A percentile compares a stretch with the other conserved stretches of the same genome.
phyloP scores from a whole-genome alignment of 2,329 filamentous ascomycete species.

The Diaporthe vexans region DNA sequence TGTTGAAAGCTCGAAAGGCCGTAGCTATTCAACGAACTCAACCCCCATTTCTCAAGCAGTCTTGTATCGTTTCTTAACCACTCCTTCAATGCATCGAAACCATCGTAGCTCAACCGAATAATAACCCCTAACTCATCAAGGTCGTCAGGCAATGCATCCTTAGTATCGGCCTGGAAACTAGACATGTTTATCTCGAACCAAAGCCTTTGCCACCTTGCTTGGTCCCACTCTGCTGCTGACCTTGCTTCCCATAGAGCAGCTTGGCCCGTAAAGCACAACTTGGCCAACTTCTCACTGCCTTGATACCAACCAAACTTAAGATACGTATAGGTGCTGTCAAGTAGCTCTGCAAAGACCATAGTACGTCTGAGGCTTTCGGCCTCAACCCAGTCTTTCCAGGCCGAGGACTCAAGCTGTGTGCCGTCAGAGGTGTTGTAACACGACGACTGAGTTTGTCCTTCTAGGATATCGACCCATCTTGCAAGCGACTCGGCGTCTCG shows the following conservation, averaged over 20 bases:
- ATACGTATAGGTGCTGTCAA: neutral
- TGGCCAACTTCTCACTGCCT: neutral
- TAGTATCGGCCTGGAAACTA: neutral
- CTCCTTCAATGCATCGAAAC: neutral
- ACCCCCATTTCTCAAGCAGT: neutral
- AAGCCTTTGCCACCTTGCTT: neutral
- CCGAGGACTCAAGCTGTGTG: neutral
- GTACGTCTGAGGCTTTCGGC: constrained; percentile 7
- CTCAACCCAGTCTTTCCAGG: neutral
- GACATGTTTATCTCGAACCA: neutral
- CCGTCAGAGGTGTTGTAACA: neutral
- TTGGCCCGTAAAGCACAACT: neutral
- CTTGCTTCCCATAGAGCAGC: neutral
- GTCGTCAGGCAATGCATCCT: neutral
- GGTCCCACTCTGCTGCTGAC: neutral
- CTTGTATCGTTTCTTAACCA: neutral
- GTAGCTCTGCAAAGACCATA: neutral
- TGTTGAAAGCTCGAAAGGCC: neutral
- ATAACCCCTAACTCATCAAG: neutral
- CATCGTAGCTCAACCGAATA: neutral
- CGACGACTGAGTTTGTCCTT: neutral
- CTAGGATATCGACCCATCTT: neutral
- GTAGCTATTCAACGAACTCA: neutral
- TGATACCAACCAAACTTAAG: neutral
- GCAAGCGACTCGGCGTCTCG: neutral